These are phyloP conservation scores for Hsuehochloa calcarea DNA, from an alignment of 176 grass and related monocot species.

Conservation along the genomic window DNA sequence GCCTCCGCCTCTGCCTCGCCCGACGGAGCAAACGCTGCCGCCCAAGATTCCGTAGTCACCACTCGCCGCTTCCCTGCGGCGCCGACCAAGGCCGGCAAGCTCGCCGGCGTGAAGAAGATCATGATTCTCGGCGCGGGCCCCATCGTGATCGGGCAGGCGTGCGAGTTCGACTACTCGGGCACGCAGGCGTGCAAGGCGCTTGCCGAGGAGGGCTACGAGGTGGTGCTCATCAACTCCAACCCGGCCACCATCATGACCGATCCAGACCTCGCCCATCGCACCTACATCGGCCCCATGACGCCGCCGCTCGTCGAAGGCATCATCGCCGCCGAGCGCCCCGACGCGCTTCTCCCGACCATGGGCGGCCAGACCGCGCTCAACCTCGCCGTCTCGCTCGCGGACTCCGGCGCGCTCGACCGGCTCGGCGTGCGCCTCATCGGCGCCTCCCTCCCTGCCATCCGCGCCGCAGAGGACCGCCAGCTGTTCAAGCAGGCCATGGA, in stretches of 20 bases:
- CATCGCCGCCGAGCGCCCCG: slow-evolving; percentile 73
- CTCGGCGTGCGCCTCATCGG: slow-evolving; percentile 74
- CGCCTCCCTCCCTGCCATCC: slow-evolving; percentile 82
- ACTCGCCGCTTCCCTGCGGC: slow-evolving; percentile 30
- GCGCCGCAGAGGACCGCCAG: slow-evolving; percentile 79
- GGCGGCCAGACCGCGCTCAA: slow-evolving; percentile 97
- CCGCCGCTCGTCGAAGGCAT: slow-evolving; percentile 74
- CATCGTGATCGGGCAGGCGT: slow-evolving; percentile 95
- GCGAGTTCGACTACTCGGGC: slow-evolving; percentile 99
- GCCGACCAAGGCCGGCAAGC: slow-evolving; percentile 31
- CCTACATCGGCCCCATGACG: slow-evolving; percentile 97
- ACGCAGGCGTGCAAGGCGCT: slow-evolving; percentile 99
- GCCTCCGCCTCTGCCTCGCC: slow-evolving; percentile 19
- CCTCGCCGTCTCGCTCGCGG: slow-evolving; percentile 79
- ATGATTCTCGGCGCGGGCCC: slow-evolving; percentile 93
- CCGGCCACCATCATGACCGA: slow-evolving; percentile 99
- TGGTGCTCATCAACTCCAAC: slow-evolving; percentile 94
- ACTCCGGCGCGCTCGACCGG: slow-evolving; percentile 72
- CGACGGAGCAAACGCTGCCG: not conserved
- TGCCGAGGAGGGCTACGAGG: slow-evolving; percentile 81
- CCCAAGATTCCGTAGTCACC: slow-evolving; percentile 29
- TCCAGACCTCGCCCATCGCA: slow-evolving; percentile 85
- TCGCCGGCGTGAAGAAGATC: slow-evolving; percentile 85
- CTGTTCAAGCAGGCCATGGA: slow-evolving; percentile 96
- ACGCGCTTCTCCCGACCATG: slow-evolving; percentile 93